A percentile compares a stretch with the other conserved stretches of the same genome.
Evolutionary conservation across 1,139 yeast genomes (phyloP).

Genomic region (Debaryomyces psychrophilus): DNA sequence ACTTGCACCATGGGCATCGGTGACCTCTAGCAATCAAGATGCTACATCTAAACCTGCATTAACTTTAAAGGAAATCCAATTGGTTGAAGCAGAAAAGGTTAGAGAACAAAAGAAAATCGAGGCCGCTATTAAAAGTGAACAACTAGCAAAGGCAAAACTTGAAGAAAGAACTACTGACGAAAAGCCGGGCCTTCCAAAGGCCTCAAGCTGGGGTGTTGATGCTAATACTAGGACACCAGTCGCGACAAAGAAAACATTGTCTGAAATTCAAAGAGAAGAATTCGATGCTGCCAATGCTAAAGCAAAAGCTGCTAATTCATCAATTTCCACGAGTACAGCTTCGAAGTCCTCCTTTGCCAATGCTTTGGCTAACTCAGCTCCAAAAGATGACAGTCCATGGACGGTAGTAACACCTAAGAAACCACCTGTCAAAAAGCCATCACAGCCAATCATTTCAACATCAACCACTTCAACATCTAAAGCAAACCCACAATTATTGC

Average conservation of each 20-base stretch:
- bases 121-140: conserved; percentile 34
- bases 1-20: conserved; percentile 62
- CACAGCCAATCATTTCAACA: conserved; percentile 24
- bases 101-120: conserved; percentile 42
- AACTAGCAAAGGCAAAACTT: conserved; percentile 29
- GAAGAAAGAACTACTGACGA: conserved; percentile 26
- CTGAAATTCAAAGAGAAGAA: conserved; percentile 51
- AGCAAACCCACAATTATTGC: conserved; percentile 47
- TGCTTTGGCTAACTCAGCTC: conserved; percentile 30
- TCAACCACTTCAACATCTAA: conserved; percentile 26
- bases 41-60: conserved; percentile 47
- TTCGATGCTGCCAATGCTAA: conserved; percentile 42
- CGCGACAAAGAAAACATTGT: conserved; percentile 41
- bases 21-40: conserved; percentile 19
- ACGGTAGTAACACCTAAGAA: conserved; percentile 40
- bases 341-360: conserved; percentile 33
- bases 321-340: conserved; percentile 18
- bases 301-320: conserved; percentile 26
- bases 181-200: conserved; percentile 44
- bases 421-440: conserved; percentile 28
- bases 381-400: conserved; percentile 47
- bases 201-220: conserved; percentile 59
- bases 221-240: conserved; percentile 21
- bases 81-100: conserved; percentile 60
- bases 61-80: conserved; percentile 71